Conservation (phyloP, 163 green algal species). For the Chloroidium sp. region DNA sequence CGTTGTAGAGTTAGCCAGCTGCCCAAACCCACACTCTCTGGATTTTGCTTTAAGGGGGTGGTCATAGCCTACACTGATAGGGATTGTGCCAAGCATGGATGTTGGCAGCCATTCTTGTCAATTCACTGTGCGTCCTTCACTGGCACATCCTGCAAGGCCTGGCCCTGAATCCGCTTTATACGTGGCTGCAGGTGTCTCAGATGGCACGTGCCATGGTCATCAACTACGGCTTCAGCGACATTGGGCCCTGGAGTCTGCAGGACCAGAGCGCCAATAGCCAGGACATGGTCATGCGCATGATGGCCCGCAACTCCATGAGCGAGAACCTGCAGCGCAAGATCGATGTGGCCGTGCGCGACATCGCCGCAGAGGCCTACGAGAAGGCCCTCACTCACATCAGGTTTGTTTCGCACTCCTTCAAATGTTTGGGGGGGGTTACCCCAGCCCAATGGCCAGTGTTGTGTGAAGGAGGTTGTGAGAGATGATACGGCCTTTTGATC, state of each 20-base stretch:
- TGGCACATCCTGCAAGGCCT: too few relatives aligned
- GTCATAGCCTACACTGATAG: too few relatives aligned
- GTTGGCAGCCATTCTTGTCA: too few relatives aligned
- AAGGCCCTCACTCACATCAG: slow-evolving; percentile 68
- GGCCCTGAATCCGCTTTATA: neutral
- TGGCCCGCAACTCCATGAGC: slow-evolving; percentile 88
- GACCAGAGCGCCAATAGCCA: slow-evolving; percentile 68
- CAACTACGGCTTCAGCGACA: slow-evolving; percentile 96
- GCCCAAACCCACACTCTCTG: too few relatives aligned
- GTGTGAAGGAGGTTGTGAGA: too few relatives aligned
- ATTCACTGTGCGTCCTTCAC: too few relatives aligned
- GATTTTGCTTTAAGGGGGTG: too few relatives aligned
- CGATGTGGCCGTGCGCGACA: slow-evolving; percentile 66
- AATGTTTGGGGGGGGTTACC: too few relatives aligned
- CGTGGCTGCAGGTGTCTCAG: slow-evolving; percentile 56
- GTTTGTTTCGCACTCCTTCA: neutral
- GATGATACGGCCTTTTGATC: too few relatives aligned
- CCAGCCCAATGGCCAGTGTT: too few relatives aligned
- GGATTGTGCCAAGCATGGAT: too few relatives aligned
- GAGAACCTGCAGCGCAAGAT: slow-evolving; percentile 91
- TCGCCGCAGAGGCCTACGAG: slow-evolving; percentile 42
- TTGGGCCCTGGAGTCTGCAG: slow-evolving; percentile 87
- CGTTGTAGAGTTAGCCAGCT: too few relatives aligned
- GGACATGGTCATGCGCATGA: slow-evolving; percentile 97
- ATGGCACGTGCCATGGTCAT: slow-evolving; percentile 98